Base-by-base conservation (phyloP, 768 basidiomycete genomes). In the Podaxis sp. region DNA sequence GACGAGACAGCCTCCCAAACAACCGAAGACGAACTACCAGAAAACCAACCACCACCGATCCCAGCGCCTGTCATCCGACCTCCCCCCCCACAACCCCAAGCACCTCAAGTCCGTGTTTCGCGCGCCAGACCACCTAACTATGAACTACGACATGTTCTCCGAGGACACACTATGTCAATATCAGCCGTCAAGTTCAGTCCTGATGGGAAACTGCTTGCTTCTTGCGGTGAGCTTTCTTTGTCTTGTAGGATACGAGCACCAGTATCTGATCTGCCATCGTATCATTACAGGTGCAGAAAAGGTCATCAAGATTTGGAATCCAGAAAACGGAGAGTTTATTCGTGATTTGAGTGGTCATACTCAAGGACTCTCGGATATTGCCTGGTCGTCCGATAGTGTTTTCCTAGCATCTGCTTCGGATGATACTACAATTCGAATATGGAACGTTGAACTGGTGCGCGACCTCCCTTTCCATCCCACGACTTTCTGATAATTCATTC, bases 111-210 rank as follows among this genome's bases (percentile, higher is more conserved):
- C 40, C 59, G 59, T 7, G 52, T 42, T 15, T 61, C 59, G 15
- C 59, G 52, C 30, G 40, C n/a, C 6, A 40, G 52, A 2, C 59
- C 59, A 65, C 91, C 90, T n/a, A 81, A 88, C 66, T 93, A 93
- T 70, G 78, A 85, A 68, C 82, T 89, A 2, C 79, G 80, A 54
- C 86, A 90, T 73, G 85, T 83, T 1, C 79, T 95, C 39, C 76
- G 77, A 2, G 96, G 93, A 0, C 95, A 98, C 71, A 87, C 86
- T 5, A 84, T 86, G 69, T 89, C 90, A 0, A 88, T 97, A 57
- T 95, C 95, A 30, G 87, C 93, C 19, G 88, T 96, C 64, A 93
- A 93, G 73, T 98, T 97, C 74, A 94, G 93, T 69, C 90, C 91
- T 0, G 92, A 96, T 71, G 96, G 96, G 9, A 84, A 84, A 22